These are phyloP conservation scores for Aureobasidium lini DNA, from an alignment of 2,329 filamentous ascomycete species.

Conservation along the genomic window DNA sequence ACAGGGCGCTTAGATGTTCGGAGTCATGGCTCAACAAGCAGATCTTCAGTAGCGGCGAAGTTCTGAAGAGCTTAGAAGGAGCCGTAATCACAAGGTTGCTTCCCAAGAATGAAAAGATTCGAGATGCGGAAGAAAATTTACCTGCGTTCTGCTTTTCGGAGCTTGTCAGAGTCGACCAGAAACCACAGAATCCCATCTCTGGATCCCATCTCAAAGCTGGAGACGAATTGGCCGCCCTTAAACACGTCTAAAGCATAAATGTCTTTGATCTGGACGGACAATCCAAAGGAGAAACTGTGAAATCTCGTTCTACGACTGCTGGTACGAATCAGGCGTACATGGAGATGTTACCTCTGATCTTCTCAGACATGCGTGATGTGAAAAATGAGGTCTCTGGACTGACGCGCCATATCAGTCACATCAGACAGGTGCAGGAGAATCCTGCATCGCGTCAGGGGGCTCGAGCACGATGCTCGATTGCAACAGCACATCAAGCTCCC, in stretches of 20 bases:
- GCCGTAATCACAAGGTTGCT: not conserved
- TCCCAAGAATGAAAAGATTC: not conserved
- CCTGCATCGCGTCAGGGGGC: no score
- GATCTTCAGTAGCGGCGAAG: not conserved
- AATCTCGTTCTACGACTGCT: no score
- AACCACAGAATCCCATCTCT: not conserved
- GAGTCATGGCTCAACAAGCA: not conserved
- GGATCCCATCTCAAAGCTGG: not conserved
- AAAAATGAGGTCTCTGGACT: no score
- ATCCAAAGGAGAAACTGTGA: no score
- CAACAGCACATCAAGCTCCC: no score
- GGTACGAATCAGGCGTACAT: no score
- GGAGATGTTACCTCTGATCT: no score
- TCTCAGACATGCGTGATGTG: no score
- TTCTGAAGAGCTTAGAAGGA: not conserved
- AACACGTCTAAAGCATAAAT: not conserved
- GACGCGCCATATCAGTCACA: no score
- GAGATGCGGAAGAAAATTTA: not conserved
- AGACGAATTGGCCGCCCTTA: not conserved
- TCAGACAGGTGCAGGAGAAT: no score
- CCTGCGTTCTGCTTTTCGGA: not conserved
- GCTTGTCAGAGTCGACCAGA: not conserved
- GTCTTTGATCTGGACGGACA: no score
- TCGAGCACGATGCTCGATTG: no score
- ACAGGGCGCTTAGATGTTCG: not conserved